Evolutionary conservation across 306 rosid genomes (phyloP), one percentile per base, ranked within the genome.

Genomic region (Rosa persica): DNA sequence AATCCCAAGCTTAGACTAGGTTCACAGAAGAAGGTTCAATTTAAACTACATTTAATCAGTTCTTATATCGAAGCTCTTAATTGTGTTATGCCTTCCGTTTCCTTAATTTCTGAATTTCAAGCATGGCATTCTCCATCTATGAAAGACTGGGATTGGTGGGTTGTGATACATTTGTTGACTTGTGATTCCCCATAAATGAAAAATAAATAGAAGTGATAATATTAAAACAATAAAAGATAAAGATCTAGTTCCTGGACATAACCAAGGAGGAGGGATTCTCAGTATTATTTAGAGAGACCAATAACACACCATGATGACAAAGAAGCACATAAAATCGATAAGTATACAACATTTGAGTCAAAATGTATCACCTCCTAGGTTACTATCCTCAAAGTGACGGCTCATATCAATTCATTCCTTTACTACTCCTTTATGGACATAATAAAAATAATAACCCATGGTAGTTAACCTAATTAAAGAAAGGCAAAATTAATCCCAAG

Each of bases 1-100:
- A 91, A 95, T 74, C 95, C 89, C 22, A 92, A 91, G 73, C 89
- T 92, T 42, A 97, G 97, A 86, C 92, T 65, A 87, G 95, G 75
- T 92, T 91, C 86, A 88, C 95, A 11, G 93, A 91, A 87, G 93
- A 91, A 87, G 95, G 95, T 90, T 84, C 16, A 72, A 16, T 40
- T 62, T 83, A 69, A 38, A 62, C 11, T 40, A 43, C 9, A 15
- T 48, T 60, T 76, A 30, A 27, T 42, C n/a, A 1, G 4, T 42
- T 43, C 23, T 23, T 43, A 7, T 2, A 20, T 39, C 16, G 0
- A 67, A 64, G 10, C 52, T 38, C 55, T 34, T 20, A 17, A 40
- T 42, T 27, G 52, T 65, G 75, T 1, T 48, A 25, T 36, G 74
- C 6, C 44, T 44, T 65, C 67, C 54, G 25, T 23, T 76, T 73